Base-by-base conservation (phyloP, 2,329 filamentous ascomycete species). In the Macroventuria anomochaeta region DNA sequence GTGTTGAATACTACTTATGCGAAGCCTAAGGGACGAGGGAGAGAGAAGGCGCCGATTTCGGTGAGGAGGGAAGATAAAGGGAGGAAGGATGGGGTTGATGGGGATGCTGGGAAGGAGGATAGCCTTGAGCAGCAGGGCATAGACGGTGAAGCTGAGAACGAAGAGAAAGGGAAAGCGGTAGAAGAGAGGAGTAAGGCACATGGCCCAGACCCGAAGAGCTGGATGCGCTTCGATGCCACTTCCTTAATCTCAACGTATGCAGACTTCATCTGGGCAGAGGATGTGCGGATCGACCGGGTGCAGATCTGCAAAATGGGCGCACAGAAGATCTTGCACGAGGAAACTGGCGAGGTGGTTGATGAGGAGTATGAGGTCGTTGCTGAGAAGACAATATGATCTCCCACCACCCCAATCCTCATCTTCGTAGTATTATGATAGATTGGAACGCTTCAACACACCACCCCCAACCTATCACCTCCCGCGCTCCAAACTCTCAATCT, bases 281-380 rank as follows among this genome's bases (percentile, higher is more conserved):
- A 85, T 43, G 78, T 93, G 20, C 77, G 79, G 13, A 70, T 96
- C n/a, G 85, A 91, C 51, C 83, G 80, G 53, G 76, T 97, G 33
- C 86, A 88, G 41, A 87, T 97, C 31, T 97, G 91, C 70, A 86
- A 85, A 69, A 96, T 97, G 93, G 91, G 93, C 0, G 91, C 91
- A 8, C 89, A 87, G 79, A 86, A 83, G 63, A 77, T 85, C 23
- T 77, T 37, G 7, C 3, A 18, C 4, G 51, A 81, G 29, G 76
- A 76, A 0, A 68, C 70, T 17, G 79, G 81, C 2, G 83, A 76
- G 12, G 71, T 80, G 1, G 63, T 84, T 29, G 78, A 77, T 15
- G 79, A 85, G 69, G 73, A 77, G 63, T 86, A 87, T 65, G 76
- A 72, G 20, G 77, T 81, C 54, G 76, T 86, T 48, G 78, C 70